Conservation (phyloP, 2,329 filamentous ascomycete genomes). For the Cryphonectria carpinicola region DNA sequence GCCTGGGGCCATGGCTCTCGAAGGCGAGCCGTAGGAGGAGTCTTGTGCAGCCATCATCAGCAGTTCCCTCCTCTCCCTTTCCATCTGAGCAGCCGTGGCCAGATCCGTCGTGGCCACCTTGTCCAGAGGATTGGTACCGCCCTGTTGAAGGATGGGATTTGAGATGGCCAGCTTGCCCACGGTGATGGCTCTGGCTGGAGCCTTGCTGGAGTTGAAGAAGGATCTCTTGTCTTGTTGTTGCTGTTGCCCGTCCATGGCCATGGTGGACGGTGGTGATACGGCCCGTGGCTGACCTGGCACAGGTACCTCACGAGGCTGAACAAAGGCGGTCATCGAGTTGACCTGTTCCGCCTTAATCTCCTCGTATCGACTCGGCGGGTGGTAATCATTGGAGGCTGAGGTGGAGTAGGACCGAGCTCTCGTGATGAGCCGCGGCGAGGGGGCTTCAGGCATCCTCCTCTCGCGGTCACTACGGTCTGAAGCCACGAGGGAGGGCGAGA, state of each 20-base stretch:
- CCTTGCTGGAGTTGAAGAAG: slow-evolving; percentile 16
- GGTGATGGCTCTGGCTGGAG: slow-evolving; percentile 30
- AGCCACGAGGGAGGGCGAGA: slow-evolving; percentile 41
- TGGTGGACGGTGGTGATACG: slow-evolving; percentile 41
- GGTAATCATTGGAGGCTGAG: slow-evolving; percentile 44
- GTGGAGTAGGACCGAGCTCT: slow-evolving; percentile 47
- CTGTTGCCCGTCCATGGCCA: slow-evolving; percentile 38
- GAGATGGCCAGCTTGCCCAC: slow-evolving; percentile 53
- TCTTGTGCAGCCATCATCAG: slow-evolving; percentile 8
- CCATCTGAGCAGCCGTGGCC: slow-evolving; percentile 50
- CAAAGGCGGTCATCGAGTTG: slow-evolving; percentile 43
- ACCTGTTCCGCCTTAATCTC: slow-evolving; percentile 50
- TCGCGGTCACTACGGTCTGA: slow-evolving; percentile 35
- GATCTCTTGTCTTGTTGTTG: slow-evolving; percentile 9
- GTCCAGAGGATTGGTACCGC: slow-evolving; percentile 45
- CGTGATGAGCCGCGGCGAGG: slow-evolving; percentile 42
- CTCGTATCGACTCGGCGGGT: slow-evolving; percentile 52
- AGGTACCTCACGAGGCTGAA: slow-evolving; percentile 39
- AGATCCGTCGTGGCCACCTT: slow-evolving; percentile 56
- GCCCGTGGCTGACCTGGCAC: slow-evolving; percentile 27
- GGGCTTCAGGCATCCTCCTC: slow-evolving; percentile 44
- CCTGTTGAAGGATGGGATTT: slow-evolving; percentile 49
- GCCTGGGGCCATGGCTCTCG: not conserved
- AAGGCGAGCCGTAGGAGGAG: not conserved
- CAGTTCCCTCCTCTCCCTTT: slow-evolving; percentile 48